Percentiles rank a stretch among this genome's conserved stretches.
Conservation (phyloP, 208 protist species). For the Trypanosoma mega region DNA sequence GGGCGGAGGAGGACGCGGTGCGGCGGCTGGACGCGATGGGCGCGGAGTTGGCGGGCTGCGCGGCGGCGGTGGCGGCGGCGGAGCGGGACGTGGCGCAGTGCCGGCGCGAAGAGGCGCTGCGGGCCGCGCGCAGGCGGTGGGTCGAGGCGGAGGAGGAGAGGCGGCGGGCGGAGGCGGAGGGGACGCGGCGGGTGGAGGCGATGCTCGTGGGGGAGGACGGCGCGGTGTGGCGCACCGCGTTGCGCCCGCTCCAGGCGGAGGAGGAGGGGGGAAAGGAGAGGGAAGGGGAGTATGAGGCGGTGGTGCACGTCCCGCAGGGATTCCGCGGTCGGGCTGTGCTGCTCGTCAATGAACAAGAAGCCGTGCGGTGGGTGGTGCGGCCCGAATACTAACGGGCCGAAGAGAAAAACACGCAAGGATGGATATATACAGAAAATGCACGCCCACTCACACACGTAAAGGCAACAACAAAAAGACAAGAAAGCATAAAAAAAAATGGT, state of each 20-base stretch:
- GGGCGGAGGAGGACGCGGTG: conserved; percentile 49
- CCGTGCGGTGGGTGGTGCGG: conserved; percentile 42
- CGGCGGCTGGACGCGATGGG: conserved; percentile 32
- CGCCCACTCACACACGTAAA: no score
- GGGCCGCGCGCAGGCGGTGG: conserved; percentile 30
- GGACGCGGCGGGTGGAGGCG: conserved; percentile 25
- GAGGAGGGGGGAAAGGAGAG: not conserved
- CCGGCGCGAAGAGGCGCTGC: conserved; percentile 49
- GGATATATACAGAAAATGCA: no score
- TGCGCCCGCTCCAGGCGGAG: not conserved
- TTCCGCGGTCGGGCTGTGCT: conserved; percentile 44
- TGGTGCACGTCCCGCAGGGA: conserved; percentile 21
- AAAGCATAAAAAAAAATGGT: not conserved
- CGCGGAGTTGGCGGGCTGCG: conserved; percentile 17
- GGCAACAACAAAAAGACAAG: not conserved
- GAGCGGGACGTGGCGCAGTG: conserved; percentile 41
- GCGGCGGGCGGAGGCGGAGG: conserved; percentile 18
- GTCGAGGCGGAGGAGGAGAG: conserved; percentile 31
- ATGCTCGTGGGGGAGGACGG: conserved; percentile 17
- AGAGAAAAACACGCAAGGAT: not conserved
- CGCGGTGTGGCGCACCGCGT: not conserved
- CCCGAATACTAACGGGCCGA: conserved; percentile 8
- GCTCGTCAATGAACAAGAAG: conserved; percentile 48
- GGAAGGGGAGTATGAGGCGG: conserved; percentile 30
- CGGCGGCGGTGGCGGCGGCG: conserved; percentile 18